These are phyloP conservation scores for Quercus cerris DNA, from an alignment of 306 rosid genomes.

Conservation along the genomic window DNA sequence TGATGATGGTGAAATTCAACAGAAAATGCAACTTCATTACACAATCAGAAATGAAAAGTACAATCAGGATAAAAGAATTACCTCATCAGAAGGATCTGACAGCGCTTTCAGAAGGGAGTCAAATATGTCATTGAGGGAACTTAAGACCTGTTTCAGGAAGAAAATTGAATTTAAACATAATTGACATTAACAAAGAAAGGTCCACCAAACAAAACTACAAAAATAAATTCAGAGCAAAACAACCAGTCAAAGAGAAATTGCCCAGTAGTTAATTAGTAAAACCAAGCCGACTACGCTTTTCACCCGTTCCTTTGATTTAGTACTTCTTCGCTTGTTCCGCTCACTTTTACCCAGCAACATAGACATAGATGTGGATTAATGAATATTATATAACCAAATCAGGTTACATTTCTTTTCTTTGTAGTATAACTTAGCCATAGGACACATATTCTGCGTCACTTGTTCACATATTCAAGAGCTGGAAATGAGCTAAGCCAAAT, in stretches of 20 bases:
- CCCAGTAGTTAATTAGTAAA: background rate
- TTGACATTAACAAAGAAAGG: slow-evolving; percentile 8
- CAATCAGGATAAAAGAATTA: slow-evolving; percentile 33
- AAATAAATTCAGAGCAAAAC: background rate
- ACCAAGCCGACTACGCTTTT: background rate
- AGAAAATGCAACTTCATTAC: slow-evolving; percentile 7
- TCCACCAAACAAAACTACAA: background rate
- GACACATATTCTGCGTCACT: background rate
- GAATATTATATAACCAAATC: background rate
- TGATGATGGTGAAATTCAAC: background rate
- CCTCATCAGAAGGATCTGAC: slow-evolving; percentile 90
- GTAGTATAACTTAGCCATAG: background rate
- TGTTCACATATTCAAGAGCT: background rate
- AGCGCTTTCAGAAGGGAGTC: slow-evolving; percentile 79
- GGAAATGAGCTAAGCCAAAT: background rate
- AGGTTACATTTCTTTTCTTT: background rate
- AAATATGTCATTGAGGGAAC: slow-evolving; percentile 68
- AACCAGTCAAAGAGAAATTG: background rate
- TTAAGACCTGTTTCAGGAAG: slow-evolving; percentile 65
- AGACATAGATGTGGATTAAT: background rate
- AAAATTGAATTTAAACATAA: slow-evolving; percentile 4
- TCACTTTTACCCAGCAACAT: background rate
- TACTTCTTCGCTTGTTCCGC: background rate
- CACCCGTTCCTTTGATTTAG: background rate
- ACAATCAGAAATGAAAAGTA: slow-evolving; percentile 1